Conservation (phyloP, 225 moss, liverwort and hornwort genomes). For the Climacium dendroides region DNA sequence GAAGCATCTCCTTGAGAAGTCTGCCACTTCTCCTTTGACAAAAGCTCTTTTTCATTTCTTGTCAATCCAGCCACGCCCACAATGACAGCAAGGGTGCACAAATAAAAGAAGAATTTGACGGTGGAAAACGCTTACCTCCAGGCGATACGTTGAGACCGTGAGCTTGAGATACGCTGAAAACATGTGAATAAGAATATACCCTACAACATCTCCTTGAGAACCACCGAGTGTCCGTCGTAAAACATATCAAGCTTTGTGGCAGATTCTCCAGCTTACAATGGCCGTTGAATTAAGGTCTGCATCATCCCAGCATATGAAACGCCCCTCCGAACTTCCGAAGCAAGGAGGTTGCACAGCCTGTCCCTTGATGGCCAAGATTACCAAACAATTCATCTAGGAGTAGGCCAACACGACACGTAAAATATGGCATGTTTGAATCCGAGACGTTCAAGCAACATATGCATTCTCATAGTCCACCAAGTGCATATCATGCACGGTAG, state of each 20-base stretch:
- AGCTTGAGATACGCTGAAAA: background rate
- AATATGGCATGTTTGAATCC: background rate
- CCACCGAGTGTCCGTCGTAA: background rate
- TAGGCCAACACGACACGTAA: background rate
- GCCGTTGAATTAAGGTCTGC: background rate
- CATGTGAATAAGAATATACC: background rate
- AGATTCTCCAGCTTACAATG: background rate
- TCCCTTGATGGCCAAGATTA: background rate
- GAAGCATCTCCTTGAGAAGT: background rate
- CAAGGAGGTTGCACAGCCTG: background rate
- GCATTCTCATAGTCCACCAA: slow-evolving; percentile 14
- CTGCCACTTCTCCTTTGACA: background rate
- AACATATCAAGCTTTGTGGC: background rate
- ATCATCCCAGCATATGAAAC: background rate
- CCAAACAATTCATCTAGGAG: background rate
- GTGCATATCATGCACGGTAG: slow-evolving; percentile 11
- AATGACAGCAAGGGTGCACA: background rate
- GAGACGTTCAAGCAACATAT: background rate
- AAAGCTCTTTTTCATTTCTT: background rate
- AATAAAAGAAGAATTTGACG: background rate
- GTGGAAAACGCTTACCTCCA: background rate
- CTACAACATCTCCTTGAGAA: background rate
- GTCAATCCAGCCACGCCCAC: background rate
- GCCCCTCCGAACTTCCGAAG: background rate
- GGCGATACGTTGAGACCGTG: background rate